phyloP scores from a whole-genome alignment of 768 basidiomycete genomes.

The Pleurotus ostreatus region DNA sequence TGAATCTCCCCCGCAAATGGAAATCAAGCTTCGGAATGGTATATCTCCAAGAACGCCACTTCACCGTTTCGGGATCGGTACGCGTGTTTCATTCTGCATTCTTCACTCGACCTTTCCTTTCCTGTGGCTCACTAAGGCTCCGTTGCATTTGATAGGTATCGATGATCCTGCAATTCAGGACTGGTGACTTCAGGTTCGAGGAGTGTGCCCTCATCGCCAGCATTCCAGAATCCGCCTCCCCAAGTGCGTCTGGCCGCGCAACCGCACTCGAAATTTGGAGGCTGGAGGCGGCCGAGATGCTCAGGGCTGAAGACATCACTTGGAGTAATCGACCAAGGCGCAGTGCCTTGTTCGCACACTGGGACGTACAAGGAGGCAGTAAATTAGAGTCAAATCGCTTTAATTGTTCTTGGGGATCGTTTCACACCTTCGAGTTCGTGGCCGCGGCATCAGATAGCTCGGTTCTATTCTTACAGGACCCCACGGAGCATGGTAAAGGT shows the following conservation, averaged over 20 bases:
- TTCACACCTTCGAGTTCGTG: conserved; percentile 6
- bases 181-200: conserved; percentile 6
- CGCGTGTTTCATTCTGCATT: background rate
- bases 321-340: background rate
- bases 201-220: background rate
- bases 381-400: background rate
- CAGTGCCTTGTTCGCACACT: background rate
- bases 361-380: background rate
- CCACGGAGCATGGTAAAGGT: conserved; percentile 5
- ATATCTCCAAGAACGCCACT: conserved; percentile 1
- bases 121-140: no score
- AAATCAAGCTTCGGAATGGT: conserved; percentile 6
- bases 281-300: background rate
- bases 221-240: background rate
- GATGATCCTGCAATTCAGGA: conserved; percentile 1
- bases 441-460: background rate
- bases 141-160: background rate
- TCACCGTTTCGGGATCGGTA: background rate
- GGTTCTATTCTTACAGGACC: conserved; percentile 3
- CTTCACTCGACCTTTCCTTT: background rate
- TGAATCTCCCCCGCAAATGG: background rate
- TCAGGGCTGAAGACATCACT: background rate
- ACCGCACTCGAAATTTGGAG: conserved; percentile 1
- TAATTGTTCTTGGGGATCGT: conserved; percentile 2
- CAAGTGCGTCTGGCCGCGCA: background rate